Evolutionary conservation across 345 rosid species (phyloP), one percentile per base, ranked within the genome.

Genomic region (Eucalyptus sp.): DNA sequence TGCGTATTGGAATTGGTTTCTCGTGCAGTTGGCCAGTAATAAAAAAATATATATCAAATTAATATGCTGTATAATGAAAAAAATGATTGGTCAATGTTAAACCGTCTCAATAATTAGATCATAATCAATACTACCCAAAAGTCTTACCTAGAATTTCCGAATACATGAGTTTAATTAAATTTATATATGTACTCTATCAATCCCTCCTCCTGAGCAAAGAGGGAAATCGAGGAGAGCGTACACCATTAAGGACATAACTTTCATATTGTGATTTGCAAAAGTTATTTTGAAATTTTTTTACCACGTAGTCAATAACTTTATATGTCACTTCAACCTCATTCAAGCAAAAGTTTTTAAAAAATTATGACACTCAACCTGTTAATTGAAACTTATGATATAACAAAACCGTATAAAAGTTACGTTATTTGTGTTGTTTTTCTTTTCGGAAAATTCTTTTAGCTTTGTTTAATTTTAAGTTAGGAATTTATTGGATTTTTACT

Each of bases 401-500:
- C 12, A 37, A 1, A 10, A 8, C 4, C 2, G 0, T 9, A 71
- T 3, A 43, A 33, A 17, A 37, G 25, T 18, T 10, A 10, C 3
- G 46, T 5, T 37, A 10, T 5, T 71, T 10, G 13, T 17, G 4
- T 3, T 31, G 6, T 17, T 33, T 4, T 16, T 66, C 2, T 66
- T 31, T 3, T 13, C 4, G 1, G 14, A 29, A 27, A 60, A 27
- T 60, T 60, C 25, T 33, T 31, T 17, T 68, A 10, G 24, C 24
- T 33, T 68, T 68, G 24, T 33, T 33, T 33, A 33, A 33, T 68
- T 33, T 56, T 31, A n/a, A n/a, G 18, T 29, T 17, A 18, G 8
- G 44, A 41, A 33, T 17, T 33, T 9, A 17, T 33, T 5, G 3
- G 5, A 37, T 5, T 16, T 18, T 71, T 37, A 56, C 29, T 25